Conservation (phyloP, 2,329 filamentous ascomycete species). For the Apiospora sp. region DNA sequence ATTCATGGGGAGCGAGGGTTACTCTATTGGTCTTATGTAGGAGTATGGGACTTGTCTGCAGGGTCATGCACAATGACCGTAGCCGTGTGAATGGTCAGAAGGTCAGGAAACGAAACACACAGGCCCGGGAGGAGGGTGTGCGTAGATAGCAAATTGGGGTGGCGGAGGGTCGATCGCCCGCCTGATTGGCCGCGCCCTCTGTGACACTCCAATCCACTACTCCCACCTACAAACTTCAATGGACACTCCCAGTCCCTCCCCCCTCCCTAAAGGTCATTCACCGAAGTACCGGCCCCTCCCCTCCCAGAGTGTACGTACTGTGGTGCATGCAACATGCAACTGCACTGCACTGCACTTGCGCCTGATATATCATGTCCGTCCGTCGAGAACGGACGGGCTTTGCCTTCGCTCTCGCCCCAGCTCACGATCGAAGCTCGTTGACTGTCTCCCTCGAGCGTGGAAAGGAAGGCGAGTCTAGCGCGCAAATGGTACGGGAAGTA, state of each 20-base stretch:
- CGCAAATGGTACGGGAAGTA: conserved; percentile 16
- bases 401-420: background rate
- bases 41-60: conserved; percentile 28
- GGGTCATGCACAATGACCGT: conserved; percentile 31
- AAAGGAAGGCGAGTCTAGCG: conserved; percentile 26
- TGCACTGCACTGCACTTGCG: conserved; percentile 1
- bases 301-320: conserved; percentile 7
- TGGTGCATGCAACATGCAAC: conserved; percentile 6
- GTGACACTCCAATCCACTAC: conserved; percentile 22
- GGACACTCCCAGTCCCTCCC: background rate
- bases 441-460: background rate
- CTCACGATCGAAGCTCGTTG: background rate
- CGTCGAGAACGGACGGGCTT: background rate
- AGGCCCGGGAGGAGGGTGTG: conserved; percentile 28
- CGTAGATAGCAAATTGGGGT: conserved; percentile 27
- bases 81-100: conserved; percentile 27
- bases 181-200: conserved; percentile 27
- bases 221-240: conserved; percentile 10
- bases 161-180: conserved; percentile 25
- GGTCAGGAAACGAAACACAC: conserved; percentile 24
- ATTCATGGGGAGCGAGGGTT: conserved; percentile 22
- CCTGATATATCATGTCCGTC: conserved; percentile 8
- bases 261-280: background rate
- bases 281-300: background rate
- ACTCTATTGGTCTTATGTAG: conserved; percentile 30